These are phyloP conservation scores for Aspergillus pseudoglaucus DNA, from an alignment of 2,329 filamentous ascomycete genomes.

Conservation along the genomic window DNA sequence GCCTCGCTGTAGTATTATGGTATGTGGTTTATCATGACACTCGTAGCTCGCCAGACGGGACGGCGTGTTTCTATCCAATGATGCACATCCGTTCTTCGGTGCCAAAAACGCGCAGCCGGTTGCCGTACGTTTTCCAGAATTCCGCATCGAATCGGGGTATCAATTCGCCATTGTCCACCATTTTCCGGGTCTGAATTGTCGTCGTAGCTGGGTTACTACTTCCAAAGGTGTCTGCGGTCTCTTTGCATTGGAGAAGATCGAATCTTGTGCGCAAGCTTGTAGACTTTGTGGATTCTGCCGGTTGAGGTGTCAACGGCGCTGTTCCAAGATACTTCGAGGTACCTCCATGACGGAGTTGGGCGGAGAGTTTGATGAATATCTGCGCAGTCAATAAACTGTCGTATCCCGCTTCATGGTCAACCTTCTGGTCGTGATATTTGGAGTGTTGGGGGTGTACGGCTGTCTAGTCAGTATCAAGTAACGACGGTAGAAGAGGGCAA, in stretches of 20 bases:
- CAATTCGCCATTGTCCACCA: slow-evolving; percentile 32
- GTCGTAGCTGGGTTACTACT: slow-evolving; percentile 3
- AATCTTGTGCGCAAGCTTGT: slow-evolving; percentile 20
- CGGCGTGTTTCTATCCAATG: slow-evolving; percentile 4
- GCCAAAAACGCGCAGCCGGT: slow-evolving; percentile 55
- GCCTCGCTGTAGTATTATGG: neutral
- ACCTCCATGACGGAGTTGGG: slow-evolving; percentile 42
- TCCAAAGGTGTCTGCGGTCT: slow-evolving; percentile 9
- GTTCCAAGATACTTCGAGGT: neutral
- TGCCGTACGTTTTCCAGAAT: slow-evolving; percentile 55
- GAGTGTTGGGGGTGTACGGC: slow-evolving; percentile 24
- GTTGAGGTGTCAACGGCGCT: neutral
- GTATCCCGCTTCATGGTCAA: slow-evolving; percentile 55
- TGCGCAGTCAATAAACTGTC: slow-evolving; percentile 57
- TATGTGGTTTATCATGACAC: neutral
- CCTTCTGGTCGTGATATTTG: slow-evolving; percentile 22
- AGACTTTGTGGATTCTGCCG: no score
- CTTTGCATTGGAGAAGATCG: slow-evolving; percentile 18
- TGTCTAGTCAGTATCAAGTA: slow-evolving; percentile 11
- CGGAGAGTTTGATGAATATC: slow-evolving; percentile 51
- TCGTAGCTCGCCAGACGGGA: neutral
- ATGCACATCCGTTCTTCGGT: slow-evolving; percentile 47
- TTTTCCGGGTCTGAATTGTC: slow-evolving; percentile 1
- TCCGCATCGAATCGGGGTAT: slow-evolving; percentile 47
- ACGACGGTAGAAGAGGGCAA: neutral